These are phyloP conservation scores for Aspergillus pseudoviridinutans DNA, from an alignment of 2,329 filamentous ascomycete species.

Conservation along the genomic window DNA sequence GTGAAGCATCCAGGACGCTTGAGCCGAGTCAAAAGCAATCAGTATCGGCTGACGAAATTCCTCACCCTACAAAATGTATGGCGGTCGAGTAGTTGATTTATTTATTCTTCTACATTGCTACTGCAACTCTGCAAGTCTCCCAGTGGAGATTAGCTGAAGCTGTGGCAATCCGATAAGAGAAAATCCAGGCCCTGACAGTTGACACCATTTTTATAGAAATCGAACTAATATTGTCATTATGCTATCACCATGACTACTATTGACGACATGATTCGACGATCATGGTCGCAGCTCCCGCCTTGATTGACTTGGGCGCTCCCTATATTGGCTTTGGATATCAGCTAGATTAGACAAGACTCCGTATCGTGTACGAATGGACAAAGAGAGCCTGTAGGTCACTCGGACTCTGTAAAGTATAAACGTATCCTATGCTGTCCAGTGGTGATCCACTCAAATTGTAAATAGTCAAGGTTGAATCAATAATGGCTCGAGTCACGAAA, in stretches of 20 bases:
- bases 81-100: conserved; percentile 13
- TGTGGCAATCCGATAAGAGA: conserved; percentile 15
- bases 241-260: not conserved
- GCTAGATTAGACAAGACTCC: not conserved
- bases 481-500: not conserved
- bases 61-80: not conserved
- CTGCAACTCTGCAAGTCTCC: conserved; percentile 15
- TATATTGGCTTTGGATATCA: not conserved
- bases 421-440: not conserved
- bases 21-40: not conserved
- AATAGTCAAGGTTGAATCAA: not conserved
- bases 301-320: not conserved
- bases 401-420: not conserved
- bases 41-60: not conserved
- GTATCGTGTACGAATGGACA: not conserved
- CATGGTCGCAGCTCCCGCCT: not conserved
- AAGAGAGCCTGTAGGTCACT: not conserved
- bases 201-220: not conserved
- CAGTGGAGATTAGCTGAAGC: conserved; percentile 10
- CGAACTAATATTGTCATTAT: not conserved
- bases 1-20: not conserved
- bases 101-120: conserved; percentile 10
- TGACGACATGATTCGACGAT: not conserved
- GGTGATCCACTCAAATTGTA: not conserved
- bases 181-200: conserved; percentile 7